Conservation (phyloP, 139 green algal genomes). For the Zygnema circumcarinatum region DNA sequence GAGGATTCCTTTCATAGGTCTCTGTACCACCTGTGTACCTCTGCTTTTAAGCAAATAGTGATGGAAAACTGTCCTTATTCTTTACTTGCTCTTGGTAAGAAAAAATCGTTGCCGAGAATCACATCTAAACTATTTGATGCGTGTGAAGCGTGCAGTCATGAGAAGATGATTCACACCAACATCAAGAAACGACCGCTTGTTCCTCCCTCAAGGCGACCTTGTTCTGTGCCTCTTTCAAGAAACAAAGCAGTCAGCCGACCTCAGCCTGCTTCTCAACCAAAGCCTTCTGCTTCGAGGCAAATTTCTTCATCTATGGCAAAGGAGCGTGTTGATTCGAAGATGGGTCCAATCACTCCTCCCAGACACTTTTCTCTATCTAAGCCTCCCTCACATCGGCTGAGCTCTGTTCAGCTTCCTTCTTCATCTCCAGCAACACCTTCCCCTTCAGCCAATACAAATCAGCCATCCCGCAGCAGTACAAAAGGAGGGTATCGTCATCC, state of each 20-base stretch:
- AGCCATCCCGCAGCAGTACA: too few relatives aligned
- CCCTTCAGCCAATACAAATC: not conserved
- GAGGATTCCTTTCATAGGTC: too few relatives aligned
- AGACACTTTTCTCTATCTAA: not conserved
- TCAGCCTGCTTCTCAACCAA: not conserved
- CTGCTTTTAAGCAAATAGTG: too few relatives aligned
- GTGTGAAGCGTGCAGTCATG: not conserved
- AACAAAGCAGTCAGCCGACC: not conserved
- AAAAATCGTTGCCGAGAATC: too few relatives aligned
- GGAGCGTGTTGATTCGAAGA: not conserved
- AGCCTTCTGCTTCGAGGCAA: not conserved
- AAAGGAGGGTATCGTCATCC: too few relatives aligned
- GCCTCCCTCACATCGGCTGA: not conserved
- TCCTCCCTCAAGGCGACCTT: not conserved
- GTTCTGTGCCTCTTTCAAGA: not conserved
- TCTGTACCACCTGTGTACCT: too few relatives aligned
- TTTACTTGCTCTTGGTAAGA: too few relatives aligned
- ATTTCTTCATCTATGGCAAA: not conserved
- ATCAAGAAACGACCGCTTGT: not conserved
- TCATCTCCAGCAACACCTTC: not conserved
- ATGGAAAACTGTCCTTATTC: too few relatives aligned
- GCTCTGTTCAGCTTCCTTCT: not conserved
- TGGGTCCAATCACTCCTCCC: not conserved
- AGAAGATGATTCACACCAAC: not conserved
- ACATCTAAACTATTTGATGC: too few relatives aligned